A percentile compares a stretch with the other conserved stretches of the same genome.
Evolutionary conservation across 257 asterid species (phyloP).

Genomic region (Misopates orontium): DNA sequence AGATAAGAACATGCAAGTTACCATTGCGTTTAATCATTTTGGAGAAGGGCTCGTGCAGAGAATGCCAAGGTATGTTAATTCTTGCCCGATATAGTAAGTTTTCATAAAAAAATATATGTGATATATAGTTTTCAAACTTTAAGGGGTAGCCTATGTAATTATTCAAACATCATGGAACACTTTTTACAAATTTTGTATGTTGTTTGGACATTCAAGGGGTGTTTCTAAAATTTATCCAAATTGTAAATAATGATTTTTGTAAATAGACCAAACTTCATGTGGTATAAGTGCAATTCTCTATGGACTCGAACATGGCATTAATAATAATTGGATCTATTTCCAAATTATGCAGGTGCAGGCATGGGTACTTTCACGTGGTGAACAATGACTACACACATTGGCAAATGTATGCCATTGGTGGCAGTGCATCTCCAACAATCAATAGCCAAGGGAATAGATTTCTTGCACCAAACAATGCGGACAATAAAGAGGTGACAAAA

Average conservation of each 20-base stretch:
- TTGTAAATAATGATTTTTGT: too few relatives aligned
- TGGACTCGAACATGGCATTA: not conserved
- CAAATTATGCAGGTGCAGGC: conserved; percentile 61
- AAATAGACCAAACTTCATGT: too few relatives aligned
- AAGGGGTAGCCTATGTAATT: too few relatives aligned
- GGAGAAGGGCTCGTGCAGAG: conserved; percentile 93
- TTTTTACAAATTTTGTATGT: too few relatives aligned
- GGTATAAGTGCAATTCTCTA: too few relatives aligned
- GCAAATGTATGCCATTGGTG: conserved; percentile 96
- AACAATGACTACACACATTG: conserved; percentile 94
- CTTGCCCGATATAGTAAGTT: not conserved
- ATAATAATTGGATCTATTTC: not conserved
- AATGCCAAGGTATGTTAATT: conserved; percentile 70
- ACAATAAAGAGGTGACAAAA: conserved; percentile 80
- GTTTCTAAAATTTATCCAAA: too few relatives aligned
- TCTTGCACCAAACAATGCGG: conserved; percentile 61
- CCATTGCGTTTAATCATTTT: conserved; percentile 88
- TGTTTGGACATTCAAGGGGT: too few relatives aligned
- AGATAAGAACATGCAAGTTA: conserved; percentile 85
- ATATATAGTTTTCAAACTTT: too few relatives aligned
- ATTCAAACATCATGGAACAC: too few relatives aligned
- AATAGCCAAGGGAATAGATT: conserved; percentile 89
- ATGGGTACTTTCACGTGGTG: conserved; percentile 93
- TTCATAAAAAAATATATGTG: too few relatives aligned
- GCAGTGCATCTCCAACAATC: conserved; percentile 87